phyloP scores from a whole-genome alignment of 371 early-diverging fungal genomes.

The Mucor ambiguus region DNA sequence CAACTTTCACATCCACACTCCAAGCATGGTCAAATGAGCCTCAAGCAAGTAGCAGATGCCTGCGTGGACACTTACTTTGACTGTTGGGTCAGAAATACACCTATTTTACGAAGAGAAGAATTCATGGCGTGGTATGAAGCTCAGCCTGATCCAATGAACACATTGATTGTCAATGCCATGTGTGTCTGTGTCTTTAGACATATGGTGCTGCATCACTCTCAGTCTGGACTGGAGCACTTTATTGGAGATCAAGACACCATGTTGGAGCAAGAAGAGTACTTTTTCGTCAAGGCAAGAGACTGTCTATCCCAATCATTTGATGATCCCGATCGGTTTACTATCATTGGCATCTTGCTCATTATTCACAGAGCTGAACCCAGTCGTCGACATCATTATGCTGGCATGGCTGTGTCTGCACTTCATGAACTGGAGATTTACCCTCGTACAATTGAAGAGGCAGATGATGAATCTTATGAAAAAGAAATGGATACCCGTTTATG shows the following conservation, averaged over 20 bases:
- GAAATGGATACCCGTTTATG: slow-evolving; percentile 55
- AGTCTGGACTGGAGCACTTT: slow-evolving; percentile 29
- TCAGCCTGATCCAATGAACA: slow-evolving; percentile 35
- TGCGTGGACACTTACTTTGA: slow-evolving; percentile 47
- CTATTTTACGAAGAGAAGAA: slow-evolving; percentile 37
- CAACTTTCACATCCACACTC: slow-evolving; percentile 28
- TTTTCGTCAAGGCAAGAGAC: slow-evolving; percentile 47
- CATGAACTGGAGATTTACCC: slow-evolving; percentile 50
- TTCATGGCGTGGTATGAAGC: slow-evolving; percentile 47
- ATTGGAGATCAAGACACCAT: slow-evolving; percentile 37
- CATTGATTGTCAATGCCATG: slow-evolving; percentile 51
- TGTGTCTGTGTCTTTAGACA: slow-evolving; percentile 39
- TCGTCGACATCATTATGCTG: slow-evolving; percentile 40
- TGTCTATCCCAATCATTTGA: slow-evolving; percentile 48
- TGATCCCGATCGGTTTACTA: slow-evolving; percentile 39
- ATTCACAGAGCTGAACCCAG: slow-evolving; percentile 33
- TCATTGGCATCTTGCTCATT: slow-evolving; percentile 39
- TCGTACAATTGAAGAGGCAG: slow-evolving; percentile 38
- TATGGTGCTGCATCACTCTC: slow-evolving; percentile 41
- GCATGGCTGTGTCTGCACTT: slow-evolving; percentile 51
- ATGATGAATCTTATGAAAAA: slow-evolving; percentile 41
- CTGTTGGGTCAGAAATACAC: slow-evolving; percentile 47
- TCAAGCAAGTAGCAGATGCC: slow-evolving; percentile 41
- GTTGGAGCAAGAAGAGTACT: slow-evolving; percentile 51
- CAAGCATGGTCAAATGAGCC: slow-evolving; percentile 26